Conservation (phyloP, 2,329 filamentous ascomycete species). For the Davidsoniella virescens region DNA sequence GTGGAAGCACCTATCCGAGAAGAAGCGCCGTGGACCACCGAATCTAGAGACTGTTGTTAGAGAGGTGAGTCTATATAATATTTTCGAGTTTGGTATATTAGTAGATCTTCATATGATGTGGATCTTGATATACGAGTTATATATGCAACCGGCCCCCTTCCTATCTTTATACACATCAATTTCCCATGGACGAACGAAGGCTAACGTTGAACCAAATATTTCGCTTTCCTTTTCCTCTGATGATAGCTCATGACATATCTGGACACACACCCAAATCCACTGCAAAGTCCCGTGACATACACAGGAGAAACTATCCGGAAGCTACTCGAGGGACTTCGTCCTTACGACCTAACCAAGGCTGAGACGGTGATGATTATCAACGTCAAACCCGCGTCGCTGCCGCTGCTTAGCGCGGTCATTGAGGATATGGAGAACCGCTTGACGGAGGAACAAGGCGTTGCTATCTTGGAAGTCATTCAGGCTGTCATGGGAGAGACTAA, state of each 20-base stretch:
- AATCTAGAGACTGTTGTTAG: constrained; percentile 46
- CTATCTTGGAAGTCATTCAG: constrained; percentile 39
- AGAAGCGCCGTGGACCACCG: constrained; percentile 34
- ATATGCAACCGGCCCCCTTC: not conserved
- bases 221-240: not conserved
- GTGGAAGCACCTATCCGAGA: constrained; percentile 43
- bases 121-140: not conserved
- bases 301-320: constrained; percentile 32
- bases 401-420: constrained; percentile 44
- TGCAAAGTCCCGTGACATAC: constrained; percentile 38
- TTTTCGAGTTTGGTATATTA: not conserved
- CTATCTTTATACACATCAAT: not conserved
- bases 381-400: constrained; percentile 39
- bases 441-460: constrained; percentile 38
- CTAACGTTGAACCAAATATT: not conserved
- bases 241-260: constrained; percentile 45
- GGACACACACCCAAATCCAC: constrained; percentile 35
- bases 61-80: constrained; percentile 34
- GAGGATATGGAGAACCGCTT: constrained; percentile 50
- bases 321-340: constrained; percentile 38
- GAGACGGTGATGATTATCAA: constrained; percentile 55
- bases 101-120: no score
- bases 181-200: not conserved
- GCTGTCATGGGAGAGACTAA: constrained; percentile 37
- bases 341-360: constrained; percentile 47